Evolutionary conservation across 306 rosid genomes (phyloP).

Genomic region (Vicia sativa): DNA sequence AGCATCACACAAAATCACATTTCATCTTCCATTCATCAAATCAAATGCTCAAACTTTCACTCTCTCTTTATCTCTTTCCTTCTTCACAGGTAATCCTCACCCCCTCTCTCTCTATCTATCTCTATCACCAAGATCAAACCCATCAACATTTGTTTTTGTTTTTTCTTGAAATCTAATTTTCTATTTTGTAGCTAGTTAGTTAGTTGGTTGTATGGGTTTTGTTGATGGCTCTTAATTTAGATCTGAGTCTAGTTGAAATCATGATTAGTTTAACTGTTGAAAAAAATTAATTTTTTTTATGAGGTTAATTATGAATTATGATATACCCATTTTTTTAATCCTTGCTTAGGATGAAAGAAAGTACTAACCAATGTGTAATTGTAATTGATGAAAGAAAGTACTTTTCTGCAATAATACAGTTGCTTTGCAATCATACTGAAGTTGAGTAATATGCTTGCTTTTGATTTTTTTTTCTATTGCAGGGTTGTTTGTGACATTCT

Average conservation of each 20-base stretch:
- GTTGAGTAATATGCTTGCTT: constrained; percentile 30
- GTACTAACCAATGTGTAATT: constrained; percentile 24
- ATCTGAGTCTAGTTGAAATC: constrained; percentile 37
- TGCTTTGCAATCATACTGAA: constrained; percentile 29
- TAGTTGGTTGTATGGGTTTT: constrained; percentile 26
- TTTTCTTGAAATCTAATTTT: constrained; percentile 11
- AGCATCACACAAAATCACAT: constrained; percentile 21
- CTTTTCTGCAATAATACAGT: constrained; percentile 7
- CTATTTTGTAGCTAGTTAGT: not conserved
- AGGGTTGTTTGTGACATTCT: constrained; percentile 45
- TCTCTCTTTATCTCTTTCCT: constrained; percentile 38
- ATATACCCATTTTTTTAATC: constrained; percentile 18
- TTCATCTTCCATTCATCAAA: constrained; percentile 33
- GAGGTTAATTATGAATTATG: constrained; percentile 38
- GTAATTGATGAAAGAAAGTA: not conserved
- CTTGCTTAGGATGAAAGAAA: constrained; percentile 36
- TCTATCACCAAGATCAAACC: constrained; percentile 21
- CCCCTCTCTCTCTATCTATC: constrained; percentile 35
- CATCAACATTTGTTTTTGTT: not conserved
- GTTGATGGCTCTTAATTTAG: constrained; percentile 36
- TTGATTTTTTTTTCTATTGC: constrained; percentile 42
- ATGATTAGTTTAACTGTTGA: constrained; percentile 29
- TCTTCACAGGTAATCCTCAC: constrained; percentile 42
- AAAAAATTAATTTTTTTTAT: constrained; percentile 15
- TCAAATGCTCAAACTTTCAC: constrained; percentile 57